Base-by-base conservation (phyloP, 495 filamentous ascomycete species). In the Cairneyella variabilis region DNA sequence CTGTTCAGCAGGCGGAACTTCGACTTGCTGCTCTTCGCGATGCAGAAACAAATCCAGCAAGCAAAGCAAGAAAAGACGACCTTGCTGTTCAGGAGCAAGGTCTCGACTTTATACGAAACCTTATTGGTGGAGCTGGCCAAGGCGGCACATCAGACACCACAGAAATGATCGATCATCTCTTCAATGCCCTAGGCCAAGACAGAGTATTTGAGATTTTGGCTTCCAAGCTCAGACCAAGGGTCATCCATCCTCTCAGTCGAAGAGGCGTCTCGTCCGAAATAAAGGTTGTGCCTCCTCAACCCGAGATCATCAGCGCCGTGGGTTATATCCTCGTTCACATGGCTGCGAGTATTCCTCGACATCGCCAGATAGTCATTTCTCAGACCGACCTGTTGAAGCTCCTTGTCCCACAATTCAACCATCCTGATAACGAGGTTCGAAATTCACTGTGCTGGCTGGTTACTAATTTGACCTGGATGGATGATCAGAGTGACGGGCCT, bases 1-100 rank as follows among this genome's bases (percentile, higher is more conserved):
- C 75, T 23, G 67, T 71, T 37, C 65, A 76, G 25, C 68, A 71
- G 39, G 82, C 78, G 9, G 71, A 78, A 36, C 53, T 58, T 16
- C 74, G 73, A 25, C 69, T 85, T 32, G 64, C 69, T n/a, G 66
- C 65, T 7, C 67, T 86, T 10, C 72, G 74, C 42, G 76, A 83
- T 22, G 64, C 68, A 18, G 84, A 88, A 56, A 67, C 74, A 46
- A 78, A 80, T 54, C 73, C 74, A 8, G 64, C 66, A 18, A 69
- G 76, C n/a, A 77, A 83, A 53, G 83, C 82, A 17, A 79, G 84
- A 26, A 83, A 82, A 49, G 89, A 95, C 62, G 90, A 91, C 48
- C 75, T 93, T 34, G 83, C 82, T 2, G 85, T 96, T 14, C 92
- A 97, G 65, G 89, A 96, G 56, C 90, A 97, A 66, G 90, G 83